Base-by-base conservation (phyloP, 2,329 filamentous ascomycete genomes). In the Allantophomopsis lycopodina region DNA sequence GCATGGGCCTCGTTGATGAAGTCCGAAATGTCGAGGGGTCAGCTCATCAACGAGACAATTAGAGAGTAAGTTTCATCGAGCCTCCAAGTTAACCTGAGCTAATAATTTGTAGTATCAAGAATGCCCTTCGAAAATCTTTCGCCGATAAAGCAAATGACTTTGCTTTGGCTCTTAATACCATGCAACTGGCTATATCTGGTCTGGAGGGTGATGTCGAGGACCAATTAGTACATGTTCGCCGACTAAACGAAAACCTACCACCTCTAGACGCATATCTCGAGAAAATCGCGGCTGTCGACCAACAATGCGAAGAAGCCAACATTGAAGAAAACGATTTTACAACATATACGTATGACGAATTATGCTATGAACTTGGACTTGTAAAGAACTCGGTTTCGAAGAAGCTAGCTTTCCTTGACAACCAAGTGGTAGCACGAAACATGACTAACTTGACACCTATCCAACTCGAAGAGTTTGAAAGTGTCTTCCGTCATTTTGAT, bases 321-420 rank as follows among this genome's bases (percentile, higher is more conserved):
- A 95, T 98, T 47, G 91, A 98, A 60, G 91, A 98, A 55, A 98
- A 98, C 60, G 91, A 98, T 64, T 96, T 91, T 60, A 98, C 91
- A n/a, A 96, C 89, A 7, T 96, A 96, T 62, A 94, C 89, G 8
- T 91, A 96, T 58, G 91, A 98, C 56, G 91, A 98, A 61, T 71
- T 98, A 33, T 78, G 79, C 44, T 98, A 98, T 62, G 91, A 98
- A 62, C 71, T 96, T 42, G 79, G 85, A 13, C 71, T 98, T 21
- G 91, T 96, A 42, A 88, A 87, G 57, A 81, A 83, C 21, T 91
- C 84, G 10, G 89, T 96, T 20, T 82, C 87, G 47, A 98, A 96
- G 68, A 98, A 98, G 63, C 74, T 96, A 41, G 81, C 83, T 34
- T 98, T 98, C 65, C 68, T 98, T 40, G 89, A 98, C 56, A 98